Conservation (phyloP, 345 rosid genomes). For the Mercurialis annua region DNA sequence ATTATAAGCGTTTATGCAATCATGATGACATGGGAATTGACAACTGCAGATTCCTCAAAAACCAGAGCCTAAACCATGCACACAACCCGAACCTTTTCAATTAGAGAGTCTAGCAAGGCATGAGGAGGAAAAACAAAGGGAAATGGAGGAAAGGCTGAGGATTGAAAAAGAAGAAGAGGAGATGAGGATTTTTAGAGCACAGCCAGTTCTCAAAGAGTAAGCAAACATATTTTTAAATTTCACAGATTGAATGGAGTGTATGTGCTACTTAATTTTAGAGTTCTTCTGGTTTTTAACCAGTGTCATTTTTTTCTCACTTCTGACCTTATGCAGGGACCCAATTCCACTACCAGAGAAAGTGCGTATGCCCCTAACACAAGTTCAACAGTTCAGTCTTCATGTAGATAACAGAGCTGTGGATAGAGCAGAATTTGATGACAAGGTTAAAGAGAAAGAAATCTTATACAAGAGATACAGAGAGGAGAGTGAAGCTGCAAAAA, state of each 20-base stretch:
- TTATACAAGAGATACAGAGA: constrained; percentile 89
- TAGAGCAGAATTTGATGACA: constrained; percentile 88
- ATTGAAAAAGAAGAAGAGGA: constrained; percentile 70
- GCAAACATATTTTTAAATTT: constrained; percentile 14
- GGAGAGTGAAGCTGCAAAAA: constrained; percentile 78
- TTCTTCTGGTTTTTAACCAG: background rate
- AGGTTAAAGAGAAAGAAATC: constrained; percentile 88
- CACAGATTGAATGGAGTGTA: too few relatives aligned
- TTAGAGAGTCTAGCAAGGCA: constrained; percentile 83
- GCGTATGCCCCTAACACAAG: constrained; percentile 82
- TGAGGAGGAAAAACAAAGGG: constrained; percentile 80
- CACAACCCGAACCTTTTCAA: constrained; percentile 81
- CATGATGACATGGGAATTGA: background rate
- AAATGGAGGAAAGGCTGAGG: constrained; percentile 71
- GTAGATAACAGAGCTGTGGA: constrained; percentile 67
- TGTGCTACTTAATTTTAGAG: too few relatives aligned
- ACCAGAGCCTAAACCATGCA: constrained; percentile 80
- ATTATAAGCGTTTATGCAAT: background rate
- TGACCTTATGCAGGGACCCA: constrained; percentile 58
- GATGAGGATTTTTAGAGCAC: constrained; percentile 76
- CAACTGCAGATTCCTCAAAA: constrained; percentile 74
- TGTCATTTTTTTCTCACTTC: background rate
- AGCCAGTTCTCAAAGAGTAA: constrained; percentile 73
- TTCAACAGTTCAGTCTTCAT: constrained; percentile 65
- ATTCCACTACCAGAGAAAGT: constrained; percentile 86